These are phyloP conservation scores for Moricandia arvensis DNA, from an alignment of 345 rosid species.

Conservation along the genomic window DNA sequence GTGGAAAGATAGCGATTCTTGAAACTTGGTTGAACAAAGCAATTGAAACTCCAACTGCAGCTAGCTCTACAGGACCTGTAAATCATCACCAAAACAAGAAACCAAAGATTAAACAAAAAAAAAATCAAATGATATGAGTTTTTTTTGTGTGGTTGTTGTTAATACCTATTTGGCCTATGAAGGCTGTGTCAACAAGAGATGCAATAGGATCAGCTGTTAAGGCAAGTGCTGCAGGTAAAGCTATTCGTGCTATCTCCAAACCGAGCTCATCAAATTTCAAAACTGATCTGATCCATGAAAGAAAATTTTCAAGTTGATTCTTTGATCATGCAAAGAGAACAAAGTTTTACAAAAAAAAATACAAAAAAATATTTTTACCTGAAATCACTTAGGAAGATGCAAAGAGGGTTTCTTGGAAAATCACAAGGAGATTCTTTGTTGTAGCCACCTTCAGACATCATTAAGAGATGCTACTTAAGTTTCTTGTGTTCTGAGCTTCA, in stretches of 20 bases:
- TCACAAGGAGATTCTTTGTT: conserved; percentile 10
- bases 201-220: conserved; percentile 93
- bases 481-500: conserved; percentile 19
- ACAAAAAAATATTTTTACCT: conserved; percentile 43
- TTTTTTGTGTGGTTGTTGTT: neutral
- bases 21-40: conserved; percentile 95
- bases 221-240: conserved; percentile 90
- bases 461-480: conserved; percentile 28
- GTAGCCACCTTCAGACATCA: conserved; percentile 53
- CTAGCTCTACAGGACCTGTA: conserved; percentile 86
- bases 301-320: neutral
- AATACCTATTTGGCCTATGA: conserved; percentile 85
- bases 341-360: neutral
- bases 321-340: neutral
- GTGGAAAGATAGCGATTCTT: conserved; percentile 88
- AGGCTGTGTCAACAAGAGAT: conserved; percentile 90
- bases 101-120: neutral
- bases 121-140: neutral
- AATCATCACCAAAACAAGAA: neutral
- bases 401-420: conserved; percentile 43
- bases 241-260: conserved; percentile 69
- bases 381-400: conserved; percentile 57
- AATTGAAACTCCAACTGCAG: conserved; percentile 95
- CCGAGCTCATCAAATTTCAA: conserved; percentile 76
- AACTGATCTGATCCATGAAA: conserved; percentile 43